These are phyloP conservation scores for Colletotrichum acutatum DNA, from an alignment of 2,329 filamentous ascomycete genomes.

Conservation along the genomic window DNA sequence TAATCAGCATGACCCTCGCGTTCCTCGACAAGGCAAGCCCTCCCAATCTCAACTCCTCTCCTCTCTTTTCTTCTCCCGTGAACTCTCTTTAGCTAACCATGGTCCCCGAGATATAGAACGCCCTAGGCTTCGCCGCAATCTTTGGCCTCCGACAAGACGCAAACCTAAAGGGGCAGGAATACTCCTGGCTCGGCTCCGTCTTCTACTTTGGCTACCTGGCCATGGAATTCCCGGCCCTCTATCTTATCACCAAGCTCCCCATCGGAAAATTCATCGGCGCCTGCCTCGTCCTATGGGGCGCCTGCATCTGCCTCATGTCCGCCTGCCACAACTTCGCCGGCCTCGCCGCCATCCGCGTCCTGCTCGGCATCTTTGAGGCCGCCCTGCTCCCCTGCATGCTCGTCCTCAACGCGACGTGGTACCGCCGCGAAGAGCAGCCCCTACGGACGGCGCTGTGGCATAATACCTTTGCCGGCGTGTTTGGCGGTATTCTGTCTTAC, in stretches of 20 bases:
- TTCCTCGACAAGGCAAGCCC: slow-evolving; percentile 36
- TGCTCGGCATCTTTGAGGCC: slow-evolving; percentile 39
- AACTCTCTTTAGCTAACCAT: neutral
- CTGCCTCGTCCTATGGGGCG: slow-evolving; percentile 55
- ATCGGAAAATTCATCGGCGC: slow-evolving; percentile 25
- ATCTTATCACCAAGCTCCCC: slow-evolving; percentile 60
- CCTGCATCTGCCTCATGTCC: slow-evolving; percentile 45
- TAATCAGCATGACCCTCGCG: slow-evolving; percentile 37
- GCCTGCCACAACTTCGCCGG: slow-evolving; percentile 42
- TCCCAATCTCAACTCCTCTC: neutral
- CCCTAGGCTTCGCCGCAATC: slow-evolving; percentile 58
- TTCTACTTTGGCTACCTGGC: slow-evolving; percentile 68
- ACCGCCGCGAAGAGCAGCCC: slow-evolving; percentile 66
- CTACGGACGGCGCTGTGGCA: slow-evolving; percentile 76
- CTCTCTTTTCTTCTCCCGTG: no score
- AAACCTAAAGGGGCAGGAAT: slow-evolving; percentile 62
- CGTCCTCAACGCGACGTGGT: slow-evolving; percentile 61
- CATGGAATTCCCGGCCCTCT: slow-evolving; percentile 69
- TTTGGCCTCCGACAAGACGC: slow-evolving; percentile 64
- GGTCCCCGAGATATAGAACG: slow-evolving; percentile 9
- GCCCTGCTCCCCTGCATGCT: slow-evolving; percentile 56
- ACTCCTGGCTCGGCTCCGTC: slow-evolving; percentile 68
- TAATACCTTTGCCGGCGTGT: slow-evolving; percentile 45
- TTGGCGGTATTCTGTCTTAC: slow-evolving; percentile 65
- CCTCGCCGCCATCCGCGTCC: slow-evolving; percentile 37